These are phyloP conservation scores for Bacidia gigantensis DNA, from an alignment of 495 filamentous ascomycete species.

Conservation along the genomic window DNA sequence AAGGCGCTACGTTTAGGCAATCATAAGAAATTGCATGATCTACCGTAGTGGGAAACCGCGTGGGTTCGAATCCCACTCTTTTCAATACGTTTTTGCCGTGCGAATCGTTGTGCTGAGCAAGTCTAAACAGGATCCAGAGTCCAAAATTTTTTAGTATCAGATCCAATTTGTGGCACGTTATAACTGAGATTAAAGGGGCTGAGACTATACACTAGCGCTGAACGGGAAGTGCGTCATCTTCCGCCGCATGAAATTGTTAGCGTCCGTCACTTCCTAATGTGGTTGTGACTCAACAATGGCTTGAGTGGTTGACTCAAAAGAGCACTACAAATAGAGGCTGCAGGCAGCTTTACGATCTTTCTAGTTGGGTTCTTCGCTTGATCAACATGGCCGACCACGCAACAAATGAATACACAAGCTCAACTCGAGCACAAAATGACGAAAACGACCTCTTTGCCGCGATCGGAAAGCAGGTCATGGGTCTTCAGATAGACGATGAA, in stretches of 20 bases:
- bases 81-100: background rate
- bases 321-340: no score
- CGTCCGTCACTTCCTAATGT: background rate
- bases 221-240: background rate
- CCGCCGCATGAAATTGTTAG: no score
- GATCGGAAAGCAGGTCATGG: slow-evolving; percentile 16
- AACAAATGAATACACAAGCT: slow-evolving; percentile 11
- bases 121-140: no score
- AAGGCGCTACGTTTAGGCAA: slow-evolving; percentile 22
- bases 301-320: background rate
- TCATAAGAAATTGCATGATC: slow-evolving; percentile 7
- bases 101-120: no score
- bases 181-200: background rate
- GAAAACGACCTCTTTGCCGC: slow-evolving; percentile 14
- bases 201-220: background rate
- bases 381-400: slow-evolving; percentile 9
- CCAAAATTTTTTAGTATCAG: no score
- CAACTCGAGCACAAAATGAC: slow-evolving; percentile 12
- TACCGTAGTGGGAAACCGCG: slow-evolving; percentile 30
- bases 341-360: background rate
- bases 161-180: background rate
- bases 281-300: background rate
- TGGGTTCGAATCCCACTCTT: slow-evolving; percentile 19
- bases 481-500: slow-evolving; percentile 25
- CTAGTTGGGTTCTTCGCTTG: background rate